Evolutionary conservation across 805 yeast genomes (phyloP), one percentile per base, ranked within the genome.

Genomic region (Clavispora phyllophila): DNA sequence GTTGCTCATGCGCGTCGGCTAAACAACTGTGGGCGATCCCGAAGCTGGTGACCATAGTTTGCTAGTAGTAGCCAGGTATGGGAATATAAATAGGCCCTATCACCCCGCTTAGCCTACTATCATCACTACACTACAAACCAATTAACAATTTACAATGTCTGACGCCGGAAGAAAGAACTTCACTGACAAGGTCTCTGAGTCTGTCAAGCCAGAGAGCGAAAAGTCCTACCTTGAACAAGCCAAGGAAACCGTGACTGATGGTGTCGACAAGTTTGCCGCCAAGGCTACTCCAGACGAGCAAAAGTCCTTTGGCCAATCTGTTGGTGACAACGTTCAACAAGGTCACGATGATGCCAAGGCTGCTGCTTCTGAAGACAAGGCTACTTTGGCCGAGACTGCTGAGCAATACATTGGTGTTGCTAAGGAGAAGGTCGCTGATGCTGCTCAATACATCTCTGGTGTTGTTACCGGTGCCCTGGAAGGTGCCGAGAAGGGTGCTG

Each of bases 121-220:
- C 28, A 40, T 36, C 29, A 35, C 34, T 14, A 40, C 26, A 3
- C 5, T 24, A 35, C 31, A 24, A 18, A n/a, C n/a, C n/a, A n/a
- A n/a, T n/a, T n/a, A n/a, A n/a, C n/a, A n/a, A n/a, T n/a, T n/a
- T n/a, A n/a, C n/a, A 33, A 65, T 65, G 70, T 60, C 70, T 51
- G 70, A 72, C 64, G 60, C 75, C 48, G 87, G 84, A 57, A 84
- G 96, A 83, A 87, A 88, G 72, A 69, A 77, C 62, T 75, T 87
- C 60, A 54, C 81, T 51, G 84, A 83, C 62, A 85, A 87, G 68
- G 68, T 77, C 54, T 44, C 75, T 41, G 95, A 87, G 73, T 58
- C 76, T 34, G 46, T 83, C 34, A 84, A 76, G 52, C 95, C 95
- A 51, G 82, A 87, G 49, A 65, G 76, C 44, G 76, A 83, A 65